Evolutionary conservation across 495 filamentous ascomycete species (phyloP).

Genomic region (Tuber umbilicatum): DNA sequence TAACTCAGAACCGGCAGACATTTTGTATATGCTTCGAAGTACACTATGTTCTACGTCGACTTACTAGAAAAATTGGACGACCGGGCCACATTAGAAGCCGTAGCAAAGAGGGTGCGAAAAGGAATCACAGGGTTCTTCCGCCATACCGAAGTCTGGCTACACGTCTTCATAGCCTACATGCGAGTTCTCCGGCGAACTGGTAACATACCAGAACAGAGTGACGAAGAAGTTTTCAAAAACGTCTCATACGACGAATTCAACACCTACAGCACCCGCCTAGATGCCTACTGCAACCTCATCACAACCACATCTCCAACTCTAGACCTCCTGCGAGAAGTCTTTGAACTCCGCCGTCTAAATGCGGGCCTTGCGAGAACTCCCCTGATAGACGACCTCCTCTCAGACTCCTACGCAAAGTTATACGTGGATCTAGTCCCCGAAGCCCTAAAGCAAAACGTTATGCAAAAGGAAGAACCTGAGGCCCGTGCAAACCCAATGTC

Average conservation of each 20-base stretch:
- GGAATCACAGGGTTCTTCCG: slow-evolving; percentile 77
- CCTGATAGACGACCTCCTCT: slow-evolving; percentile 81
- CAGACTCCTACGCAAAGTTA: slow-evolving; percentile 76
- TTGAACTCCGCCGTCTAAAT: slow-evolving; percentile 88
- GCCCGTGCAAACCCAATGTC: slow-evolving; percentile 37
- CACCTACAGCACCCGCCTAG: slow-evolving; percentile 48
- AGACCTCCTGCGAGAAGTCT: slow-evolving; percentile 70
- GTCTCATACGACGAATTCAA: slow-evolving; percentile 76
- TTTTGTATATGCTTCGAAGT: slow-evolving; percentile 87
- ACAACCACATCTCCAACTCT: slow-evolving; percentile 48
- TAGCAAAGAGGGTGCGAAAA: slow-evolving; percentile 75
- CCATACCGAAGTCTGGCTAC: slow-evolving; percentile 78
- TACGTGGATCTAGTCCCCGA: slow-evolving; percentile 52
- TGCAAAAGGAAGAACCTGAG: slow-evolving; percentile 31
- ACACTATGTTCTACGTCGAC: slow-evolving; percentile 70
- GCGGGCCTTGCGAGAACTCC: slow-evolving; percentile 73
- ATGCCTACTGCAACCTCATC: slow-evolving; percentile 45
- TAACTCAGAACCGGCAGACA: slow-evolving; percentile 59
- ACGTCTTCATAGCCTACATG: slow-evolving; percentile 66
- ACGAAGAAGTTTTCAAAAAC: slow-evolving; percentile 75
- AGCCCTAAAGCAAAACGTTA: slow-evolving; percentile 20
- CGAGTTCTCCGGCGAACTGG: slow-evolving; percentile 65
- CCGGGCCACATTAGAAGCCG: slow-evolving; percentile 65
- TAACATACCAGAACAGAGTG: slow-evolving; percentile 56
- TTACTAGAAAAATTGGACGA: slow-evolving; percentile 73